Conservation (phyloP, 495 filamentous ascomycete genomes). For the Achaetomiella virescens region DNA sequence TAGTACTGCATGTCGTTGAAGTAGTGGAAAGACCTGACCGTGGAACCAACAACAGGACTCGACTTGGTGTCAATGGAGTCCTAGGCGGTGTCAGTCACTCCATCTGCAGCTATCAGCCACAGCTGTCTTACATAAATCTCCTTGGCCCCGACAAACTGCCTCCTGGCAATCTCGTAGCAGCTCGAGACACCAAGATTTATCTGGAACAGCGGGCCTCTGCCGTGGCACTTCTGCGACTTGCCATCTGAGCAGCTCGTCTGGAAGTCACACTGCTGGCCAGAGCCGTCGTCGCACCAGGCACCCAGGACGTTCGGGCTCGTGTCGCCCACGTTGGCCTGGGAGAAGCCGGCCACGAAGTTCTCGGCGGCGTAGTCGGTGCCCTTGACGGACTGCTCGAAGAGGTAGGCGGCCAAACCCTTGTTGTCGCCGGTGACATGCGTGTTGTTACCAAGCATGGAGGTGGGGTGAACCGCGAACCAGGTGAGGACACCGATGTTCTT, state of each 20-base stretch:
- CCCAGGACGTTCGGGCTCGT: slow-evolving; percentile 84
- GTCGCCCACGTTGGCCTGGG: slow-evolving; percentile 90
- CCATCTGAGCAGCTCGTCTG: slow-evolving; percentile 69
- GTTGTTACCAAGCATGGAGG: slow-evolving; percentile 86
- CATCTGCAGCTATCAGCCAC: background rate
- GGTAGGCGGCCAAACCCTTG: slow-evolving; percentile 81
- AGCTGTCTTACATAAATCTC: slow-evolving; percentile 48
- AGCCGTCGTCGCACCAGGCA: slow-evolving; percentile 72
- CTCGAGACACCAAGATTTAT: slow-evolving; percentile 65
- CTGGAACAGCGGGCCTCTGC: slow-evolving; percentile 70
- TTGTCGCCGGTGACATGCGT: slow-evolving; percentile 92
- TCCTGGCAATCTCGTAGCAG: slow-evolving; percentile 66
- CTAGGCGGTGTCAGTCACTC: slow-evolving; percentile 19
- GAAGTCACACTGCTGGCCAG: slow-evolving; percentile 57
- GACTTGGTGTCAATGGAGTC: slow-evolving; percentile 37
- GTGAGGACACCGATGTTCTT: slow-evolving; percentile 74
- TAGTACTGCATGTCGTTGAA: slow-evolving; percentile 58
- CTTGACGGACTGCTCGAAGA: slow-evolving; percentile 70
- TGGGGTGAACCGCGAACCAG: slow-evolving; percentile 93
- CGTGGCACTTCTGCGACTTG: slow-evolving; percentile 68
- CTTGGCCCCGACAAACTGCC: slow-evolving; percentile 60
- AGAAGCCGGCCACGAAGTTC: slow-evolving; percentile 84
- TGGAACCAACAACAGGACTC: slow-evolving; percentile 40
- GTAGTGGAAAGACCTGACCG: slow-evolving; percentile 59
- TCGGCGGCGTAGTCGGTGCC: slow-evolving; percentile 39